Conservation (phyloP, 2,329 filamentous ascomycete species). For the Stagonosporopsis tanaceti region DNA sequence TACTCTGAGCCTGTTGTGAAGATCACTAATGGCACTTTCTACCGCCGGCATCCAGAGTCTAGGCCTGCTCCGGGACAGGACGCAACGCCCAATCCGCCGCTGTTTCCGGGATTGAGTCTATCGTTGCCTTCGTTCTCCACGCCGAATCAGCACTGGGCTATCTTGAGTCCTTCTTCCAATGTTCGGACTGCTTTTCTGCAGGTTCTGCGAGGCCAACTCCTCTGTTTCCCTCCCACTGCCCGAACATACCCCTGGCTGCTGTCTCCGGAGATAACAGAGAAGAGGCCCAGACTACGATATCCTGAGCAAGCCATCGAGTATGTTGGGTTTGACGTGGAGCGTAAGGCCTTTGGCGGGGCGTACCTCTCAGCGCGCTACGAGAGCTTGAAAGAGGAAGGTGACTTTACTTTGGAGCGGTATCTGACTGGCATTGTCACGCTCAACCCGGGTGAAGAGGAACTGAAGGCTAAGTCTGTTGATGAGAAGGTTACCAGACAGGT, state of each 20-base stretch:
- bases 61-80: constrained; percentile 50
- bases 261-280: constrained; percentile 64
- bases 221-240: constrained; percentile 77
- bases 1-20: constrained; percentile 39
- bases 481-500: constrained; percentile 64
- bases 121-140: constrained; percentile 67
- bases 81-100: constrained; percentile 67
- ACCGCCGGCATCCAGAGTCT: constrained; percentile 71
- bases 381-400: constrained; percentile 82
- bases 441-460: constrained; percentile 69
- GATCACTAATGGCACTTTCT: constrained; percentile 76
- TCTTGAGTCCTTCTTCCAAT: constrained; percentile 80
- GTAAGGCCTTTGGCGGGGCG: constrained; percentile 66
- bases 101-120: constrained; percentile 78
- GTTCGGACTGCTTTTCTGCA: constrained; percentile 86
- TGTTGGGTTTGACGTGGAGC: constrained; percentile 86
- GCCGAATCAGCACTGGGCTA: constrained; percentile 74
- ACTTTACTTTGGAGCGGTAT: constrained; percentile 85
- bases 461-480: constrained; percentile 58
- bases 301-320: constrained; percentile 79
- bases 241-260: constrained; percentile 82
- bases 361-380: constrained; percentile 93
- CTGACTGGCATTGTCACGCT: constrained; percentile 82
- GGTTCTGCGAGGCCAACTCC: constrained; percentile 75
- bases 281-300: constrained; percentile 62